Base-by-base conservation (phyloP, 164 flowering plant species). In the Chimonanthus salicifolius region DNA sequence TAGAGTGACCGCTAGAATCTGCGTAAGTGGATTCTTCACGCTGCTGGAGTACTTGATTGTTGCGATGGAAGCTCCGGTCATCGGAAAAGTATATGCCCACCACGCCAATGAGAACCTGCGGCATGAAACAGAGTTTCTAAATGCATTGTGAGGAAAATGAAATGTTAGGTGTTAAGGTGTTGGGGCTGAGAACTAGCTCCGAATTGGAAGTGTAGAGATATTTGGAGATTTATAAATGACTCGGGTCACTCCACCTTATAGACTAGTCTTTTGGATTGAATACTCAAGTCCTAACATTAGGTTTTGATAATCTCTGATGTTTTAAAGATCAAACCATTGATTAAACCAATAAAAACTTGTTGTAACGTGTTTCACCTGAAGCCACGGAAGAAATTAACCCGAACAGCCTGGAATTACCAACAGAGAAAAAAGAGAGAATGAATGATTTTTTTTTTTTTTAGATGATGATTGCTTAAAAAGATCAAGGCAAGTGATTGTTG, bases 61-160 rank as follows among this genome's bases (percentile, higher is more conserved):
- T 8, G 97, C 96, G 43, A 87, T 82, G 67, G 96, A 83, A 71
- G 94, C 95, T 1, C 89, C 88, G 0, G 88, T 89, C 92, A 89
- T 91, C 0, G 96, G 93, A 67, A 89, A 89, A 7, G 92, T 88
- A 68, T 85, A 91, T 0, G 91, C 92, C 95, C 95, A 90, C 95
- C 95, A 90, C 6, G 92, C 87, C 77, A 89, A 71, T 5, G 90
- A 86, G 68, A 90, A 90, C 82, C 89, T 88, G 63, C 6, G 4
- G 16, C 8, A 47, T 8, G 1, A 72, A 8, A 5, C 49, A 21
- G 47, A 66, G 58, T 64, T 43, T 54, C 15, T 10, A 13, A 50
- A 50, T 7, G 58, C 58, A 54, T 8, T 54, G 13, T 54, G 15
- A 13, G 15, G 58, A 54, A 10, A 16, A 54, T 11, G 9, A 16